phyloP scores from a whole-genome alignment of 768 basidiomycete genomes.

The Termitomyces sp. region DNA sequence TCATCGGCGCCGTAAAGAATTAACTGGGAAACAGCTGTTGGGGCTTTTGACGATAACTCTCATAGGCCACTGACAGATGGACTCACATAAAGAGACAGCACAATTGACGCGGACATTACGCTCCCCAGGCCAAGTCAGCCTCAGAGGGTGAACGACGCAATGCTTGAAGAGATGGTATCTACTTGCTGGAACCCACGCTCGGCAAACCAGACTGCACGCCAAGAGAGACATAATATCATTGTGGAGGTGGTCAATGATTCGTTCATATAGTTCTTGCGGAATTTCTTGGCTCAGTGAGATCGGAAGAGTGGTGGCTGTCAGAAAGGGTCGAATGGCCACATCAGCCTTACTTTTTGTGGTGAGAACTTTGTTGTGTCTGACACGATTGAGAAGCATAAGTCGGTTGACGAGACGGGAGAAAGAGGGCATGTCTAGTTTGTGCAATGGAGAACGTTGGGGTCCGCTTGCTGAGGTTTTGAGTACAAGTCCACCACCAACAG shows the following conservation, averaged over 20 bases:
- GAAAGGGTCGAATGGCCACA: neutral
- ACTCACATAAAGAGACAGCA: constrained; percentile 9
- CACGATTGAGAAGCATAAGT: constrained; percentile 2
- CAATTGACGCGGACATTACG: constrained; percentile 6
- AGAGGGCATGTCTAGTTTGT: constrained; percentile 1
- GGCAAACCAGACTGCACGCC: constrained; percentile 21
- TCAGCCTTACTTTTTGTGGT: neutral
- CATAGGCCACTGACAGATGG: neutral
- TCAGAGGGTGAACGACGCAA: too few relatives aligned
- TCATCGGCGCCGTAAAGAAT: constrained; percentile 15
- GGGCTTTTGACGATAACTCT: too few relatives aligned
- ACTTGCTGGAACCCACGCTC: constrained; percentile 20
- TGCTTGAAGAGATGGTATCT: constrained; percentile 11
- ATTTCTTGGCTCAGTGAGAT: neutral
- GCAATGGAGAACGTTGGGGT: too few relatives aligned
- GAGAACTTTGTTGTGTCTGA: neutral
- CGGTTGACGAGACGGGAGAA: constrained; percentile 4
- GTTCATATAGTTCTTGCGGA: too few relatives aligned
- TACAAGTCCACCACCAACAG: neutral
- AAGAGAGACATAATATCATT: constrained; percentile 10
- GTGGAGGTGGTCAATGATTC: too few relatives aligned
- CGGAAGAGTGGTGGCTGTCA: neutral
- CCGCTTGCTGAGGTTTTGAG: too few relatives aligned
- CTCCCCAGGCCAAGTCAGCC: too few relatives aligned
- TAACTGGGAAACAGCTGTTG: neutral